A percentile compares a stretch with the other conserved stretches of the same genome.
Conservation (phyloP, 1,284 basidiomycete genomes). For the Boletus smithii region DNA sequence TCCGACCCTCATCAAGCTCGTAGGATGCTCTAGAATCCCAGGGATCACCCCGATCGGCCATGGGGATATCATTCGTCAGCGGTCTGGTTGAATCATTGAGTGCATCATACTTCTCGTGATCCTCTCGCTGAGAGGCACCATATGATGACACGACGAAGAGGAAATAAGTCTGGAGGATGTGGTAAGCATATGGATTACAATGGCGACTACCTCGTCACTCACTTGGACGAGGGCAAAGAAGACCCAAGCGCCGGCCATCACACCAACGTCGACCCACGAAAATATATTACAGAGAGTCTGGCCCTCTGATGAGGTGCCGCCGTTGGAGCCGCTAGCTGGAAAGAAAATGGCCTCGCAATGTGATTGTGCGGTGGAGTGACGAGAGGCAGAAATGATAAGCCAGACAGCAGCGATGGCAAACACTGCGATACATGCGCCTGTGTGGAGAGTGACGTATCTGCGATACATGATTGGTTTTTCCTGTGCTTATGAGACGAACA, state of each 20-base stretch:
- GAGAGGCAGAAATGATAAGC: constrained; percentile 72
- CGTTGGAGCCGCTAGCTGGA: constrained; percentile 31
- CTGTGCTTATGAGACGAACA: constrained; percentile 37
- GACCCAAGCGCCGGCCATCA: constrained; percentile 85
- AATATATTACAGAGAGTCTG: constrained; percentile 80
- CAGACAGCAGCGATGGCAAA: constrained; percentile 79
- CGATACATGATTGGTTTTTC: constrained; percentile 77
- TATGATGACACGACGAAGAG: constrained; percentile 72
- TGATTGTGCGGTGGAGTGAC: constrained; percentile 66
- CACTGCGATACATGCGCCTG: constrained; percentile 51
- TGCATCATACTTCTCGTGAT: constrained; percentile 78
- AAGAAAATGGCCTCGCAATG: constrained; percentile 69
- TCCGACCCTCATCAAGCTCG: constrained; percentile 39
- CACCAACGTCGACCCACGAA: constrained; percentile 86
- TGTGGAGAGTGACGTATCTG: constrained; percentile 72
- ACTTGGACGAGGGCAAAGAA: constrained; percentile 75
- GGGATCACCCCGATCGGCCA: constrained; percentile 61
- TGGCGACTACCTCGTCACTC: constrained; percentile 1
- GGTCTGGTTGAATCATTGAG: constrained; percentile 66
- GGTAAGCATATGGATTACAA: constrained; percentile 5
- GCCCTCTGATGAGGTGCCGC: constrained; percentile 48
- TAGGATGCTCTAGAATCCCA: constrained; percentile 68
- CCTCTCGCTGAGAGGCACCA: constrained; percentile 67
- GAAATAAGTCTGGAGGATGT: constrained; percentile 56
- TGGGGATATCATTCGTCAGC: constrained; percentile 62